Base-by-base conservation (phyloP, 1,284 basidiomycete genomes). In the Gomphus bonarii region DNA sequence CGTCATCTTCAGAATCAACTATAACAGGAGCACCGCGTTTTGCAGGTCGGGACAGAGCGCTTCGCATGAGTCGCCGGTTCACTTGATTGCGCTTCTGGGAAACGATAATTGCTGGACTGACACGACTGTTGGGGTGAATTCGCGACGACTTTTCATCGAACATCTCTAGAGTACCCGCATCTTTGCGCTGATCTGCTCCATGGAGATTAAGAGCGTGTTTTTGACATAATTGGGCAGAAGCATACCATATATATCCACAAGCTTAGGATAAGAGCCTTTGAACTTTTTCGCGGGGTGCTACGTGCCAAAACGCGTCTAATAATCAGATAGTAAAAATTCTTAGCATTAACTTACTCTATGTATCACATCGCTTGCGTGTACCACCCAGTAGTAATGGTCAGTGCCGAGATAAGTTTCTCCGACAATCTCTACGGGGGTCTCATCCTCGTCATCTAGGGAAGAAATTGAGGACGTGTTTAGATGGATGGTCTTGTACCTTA, bases 101-200 rank as follows among this genome's bases (percentile, higher is more conserved):
- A 20, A 36, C 33, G n/a, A 28, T 18, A 10, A 50, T 50, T 16
- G 70, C 60, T n/a, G n/a, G n/a, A 61, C 68, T 72, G 56, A 81
- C 65, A 42, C 84, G 81, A 57, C 79, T 80, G 20, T 72, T 65
- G n/a, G 80, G 79, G 62, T 87, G 82, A 5, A 89, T 73, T 59
- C 79, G 74, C 18, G 66, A 60, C 2, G 77, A 77, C 28, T 75
- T 74, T n/a, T 85, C 84, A 63, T 87, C 77, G 65, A 89, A 88
- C 0, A 67, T 64, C 0, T 66, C 67, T 28, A 84, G 68, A 7
- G 65, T 61, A 18, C 75, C 77, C 3, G 63, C 64, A 42, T 59
- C 64, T 52, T 59, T 59, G 11, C 36, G 30, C 18, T 57, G 48
- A 38, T 58, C 63, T 79, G 67, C 60, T 74, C 81, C 84, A 57